These are phyloP conservation scores for Euphorbia tirucalli DNA, from an alignment of 345 rosid species.

Conservation along the genomic window DNA sequence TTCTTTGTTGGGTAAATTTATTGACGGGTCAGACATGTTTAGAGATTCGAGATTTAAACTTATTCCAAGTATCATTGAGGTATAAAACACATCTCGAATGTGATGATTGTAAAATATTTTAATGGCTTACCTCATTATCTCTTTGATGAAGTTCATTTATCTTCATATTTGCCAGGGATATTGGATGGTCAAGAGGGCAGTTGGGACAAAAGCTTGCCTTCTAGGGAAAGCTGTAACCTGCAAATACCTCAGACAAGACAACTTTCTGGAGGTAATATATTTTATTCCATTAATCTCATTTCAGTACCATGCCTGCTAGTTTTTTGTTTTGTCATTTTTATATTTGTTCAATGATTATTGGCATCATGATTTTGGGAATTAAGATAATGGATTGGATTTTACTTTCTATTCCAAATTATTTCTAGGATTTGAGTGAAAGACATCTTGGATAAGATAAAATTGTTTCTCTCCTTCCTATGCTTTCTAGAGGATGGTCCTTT, in stretches of 20 bases:
- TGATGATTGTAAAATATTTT: background rate
- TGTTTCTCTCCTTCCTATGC: background rate
- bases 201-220: slow-evolving; percentile 95
- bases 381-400: background rate
- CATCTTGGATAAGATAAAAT: background rate
- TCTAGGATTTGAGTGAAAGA: background rate
- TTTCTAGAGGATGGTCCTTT: background rate
- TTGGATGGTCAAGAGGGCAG: slow-evolving; percentile 99
- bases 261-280: slow-evolving; percentile 72
- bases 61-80: slow-evolving; percentile 93
- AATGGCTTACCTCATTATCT: slow-evolving; percentile 2
- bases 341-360: background rate
- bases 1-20: slow-evolving; percentile 76
- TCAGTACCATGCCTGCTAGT: background rate
- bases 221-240: slow-evolving; percentile 98
- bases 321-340: background rate
- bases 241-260: slow-evolving; percentile 86
- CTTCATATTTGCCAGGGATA: slow-evolving; percentile 60
- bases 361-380: slow-evolving; percentile 3
- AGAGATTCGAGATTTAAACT: slow-evolving; percentile 89
- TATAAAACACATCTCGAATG: slow-evolving; percentile 23
- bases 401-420: background rate
- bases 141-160: slow-evolving; percentile 4
- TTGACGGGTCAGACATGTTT: slow-evolving; percentile 77
- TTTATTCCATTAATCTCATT: background rate